Conservation (phyloP, 345 rosid species). For the Populus alba region DNA sequence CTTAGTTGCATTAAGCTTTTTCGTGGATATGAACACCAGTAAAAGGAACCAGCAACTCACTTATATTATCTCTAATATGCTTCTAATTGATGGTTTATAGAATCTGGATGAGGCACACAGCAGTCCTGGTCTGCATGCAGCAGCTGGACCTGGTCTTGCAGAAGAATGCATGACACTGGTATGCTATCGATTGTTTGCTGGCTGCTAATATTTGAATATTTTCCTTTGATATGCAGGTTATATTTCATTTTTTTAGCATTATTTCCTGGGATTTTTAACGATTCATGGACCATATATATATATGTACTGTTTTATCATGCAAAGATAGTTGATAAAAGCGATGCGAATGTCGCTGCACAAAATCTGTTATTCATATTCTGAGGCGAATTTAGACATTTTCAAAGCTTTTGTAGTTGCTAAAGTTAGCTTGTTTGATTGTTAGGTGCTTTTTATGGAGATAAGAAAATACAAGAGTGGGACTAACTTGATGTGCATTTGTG, state of each 20-base stretch:
- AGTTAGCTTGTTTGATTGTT: slow-evolving; percentile 2
- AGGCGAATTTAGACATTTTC: not conserved
- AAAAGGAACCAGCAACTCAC: not conserved
- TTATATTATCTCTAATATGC: slow-evolving; percentile 13
- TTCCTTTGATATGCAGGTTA: not conserved
- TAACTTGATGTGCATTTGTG: slow-evolving; percentile 21
- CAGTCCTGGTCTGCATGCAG: slow-evolving; percentile 89
- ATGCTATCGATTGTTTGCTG: slow-evolving; percentile 12
- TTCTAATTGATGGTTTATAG: slow-evolving; percentile 43
- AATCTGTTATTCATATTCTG: not conserved
- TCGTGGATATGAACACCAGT: not conserved
- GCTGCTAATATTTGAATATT: slow-evolving; percentile 1
- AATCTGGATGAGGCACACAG: slow-evolving; percentile 88
- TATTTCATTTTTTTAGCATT: not conserved
- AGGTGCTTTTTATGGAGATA: not conserved
- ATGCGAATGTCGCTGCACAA: not conserved
- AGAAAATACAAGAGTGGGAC: slow-evolving; percentile 4
- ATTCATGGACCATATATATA: not conserved
- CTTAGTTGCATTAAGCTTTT: not conserved
- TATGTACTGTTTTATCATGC: not conserved
- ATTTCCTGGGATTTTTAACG: not conserved
- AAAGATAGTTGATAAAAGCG: slow-evolving; percentile 4
- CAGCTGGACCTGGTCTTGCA: slow-evolving; percentile 96
- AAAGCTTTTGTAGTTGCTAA: not conserved
- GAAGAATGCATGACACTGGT: slow-evolving; percentile 93